phyloP scores from a whole-genome alignment of 148 eudicot species.

The Hydrangea macrophylla region DNA sequence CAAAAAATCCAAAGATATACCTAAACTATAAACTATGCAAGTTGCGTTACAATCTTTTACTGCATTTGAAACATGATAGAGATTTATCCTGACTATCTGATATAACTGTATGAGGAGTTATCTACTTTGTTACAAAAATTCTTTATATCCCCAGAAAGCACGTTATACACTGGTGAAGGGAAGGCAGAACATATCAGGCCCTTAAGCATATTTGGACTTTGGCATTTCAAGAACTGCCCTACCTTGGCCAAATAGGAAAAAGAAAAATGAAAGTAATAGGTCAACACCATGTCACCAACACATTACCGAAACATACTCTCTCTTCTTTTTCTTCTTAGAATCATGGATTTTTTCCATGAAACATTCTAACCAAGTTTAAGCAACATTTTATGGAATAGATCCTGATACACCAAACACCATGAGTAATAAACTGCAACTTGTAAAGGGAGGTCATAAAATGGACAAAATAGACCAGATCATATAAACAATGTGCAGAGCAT shows the following conservation, averaged over 20 bases:
- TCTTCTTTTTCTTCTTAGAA: neutral
- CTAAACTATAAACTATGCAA: neutral
- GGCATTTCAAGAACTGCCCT: neutral
- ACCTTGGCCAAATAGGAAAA: neutral
- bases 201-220: neutral
- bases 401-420: conserved; percentile 7
- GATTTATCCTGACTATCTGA: too few relatives aligned
- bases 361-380: neutral
- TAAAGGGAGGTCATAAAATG: neutral
- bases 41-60: neutral
- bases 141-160: too few relatives aligned
- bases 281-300: neutral
- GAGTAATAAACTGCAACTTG: neutral
- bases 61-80: neutral
- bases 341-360: neutral
- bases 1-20: neutral
- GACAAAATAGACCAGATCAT: neutral
- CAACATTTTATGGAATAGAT: neutral
- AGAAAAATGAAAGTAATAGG: neutral
- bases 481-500: neutral
- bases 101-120: too few relatives aligned
- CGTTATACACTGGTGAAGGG: too few relatives aligned
- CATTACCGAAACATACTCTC: neutral
- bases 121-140: too few relatives aligned
- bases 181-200: neutral